phyloP scores from a whole-genome alignment of 306 rosid genomes.

The Mimosa pudica region DNA sequence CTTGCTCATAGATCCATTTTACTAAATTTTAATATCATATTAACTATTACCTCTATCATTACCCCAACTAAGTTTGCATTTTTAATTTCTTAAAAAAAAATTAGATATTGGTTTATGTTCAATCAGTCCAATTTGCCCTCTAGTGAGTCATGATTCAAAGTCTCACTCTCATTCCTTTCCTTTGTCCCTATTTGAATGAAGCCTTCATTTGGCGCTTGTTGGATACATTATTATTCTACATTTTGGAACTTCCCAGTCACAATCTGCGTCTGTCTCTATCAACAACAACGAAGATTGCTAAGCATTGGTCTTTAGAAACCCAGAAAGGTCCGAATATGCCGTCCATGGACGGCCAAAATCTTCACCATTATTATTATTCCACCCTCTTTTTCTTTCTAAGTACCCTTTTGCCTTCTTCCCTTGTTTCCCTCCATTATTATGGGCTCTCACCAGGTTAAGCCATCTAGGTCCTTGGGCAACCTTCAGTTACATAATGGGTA shows the following conservation, averaged over 20 bases:
- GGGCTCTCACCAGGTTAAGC: slow-evolving; percentile 10
- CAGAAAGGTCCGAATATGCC: neutral
- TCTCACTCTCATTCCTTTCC: neutral
- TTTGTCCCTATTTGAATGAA: neutral
- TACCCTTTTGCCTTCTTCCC: neutral
- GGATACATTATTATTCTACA: neutral
- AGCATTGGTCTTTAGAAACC: neutral
- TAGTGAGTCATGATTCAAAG: too few relatives aligned
- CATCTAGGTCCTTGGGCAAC: neutral
- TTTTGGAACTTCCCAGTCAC: neutral
- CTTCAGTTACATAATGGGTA: neutral
- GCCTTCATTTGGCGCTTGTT: neutral
- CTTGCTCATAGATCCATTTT: too few relatives aligned
- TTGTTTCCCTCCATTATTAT: neutral
- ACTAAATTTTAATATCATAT: too few relatives aligned
- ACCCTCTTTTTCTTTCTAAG: neutral
- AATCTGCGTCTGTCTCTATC: neutral
- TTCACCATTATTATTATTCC: neutral
- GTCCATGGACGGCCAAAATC: neutral
- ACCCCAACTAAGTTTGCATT: too few relatives aligned
- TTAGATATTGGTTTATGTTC: too few relatives aligned
- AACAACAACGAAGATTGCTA: neutral
- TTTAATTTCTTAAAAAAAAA: too few relatives aligned
- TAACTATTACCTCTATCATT: too few relatives aligned
- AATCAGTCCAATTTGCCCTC: too few relatives aligned